Evolutionary conservation across 345 rosid species (phyloP).

Genomic region (Eutrema japonicum): DNA sequence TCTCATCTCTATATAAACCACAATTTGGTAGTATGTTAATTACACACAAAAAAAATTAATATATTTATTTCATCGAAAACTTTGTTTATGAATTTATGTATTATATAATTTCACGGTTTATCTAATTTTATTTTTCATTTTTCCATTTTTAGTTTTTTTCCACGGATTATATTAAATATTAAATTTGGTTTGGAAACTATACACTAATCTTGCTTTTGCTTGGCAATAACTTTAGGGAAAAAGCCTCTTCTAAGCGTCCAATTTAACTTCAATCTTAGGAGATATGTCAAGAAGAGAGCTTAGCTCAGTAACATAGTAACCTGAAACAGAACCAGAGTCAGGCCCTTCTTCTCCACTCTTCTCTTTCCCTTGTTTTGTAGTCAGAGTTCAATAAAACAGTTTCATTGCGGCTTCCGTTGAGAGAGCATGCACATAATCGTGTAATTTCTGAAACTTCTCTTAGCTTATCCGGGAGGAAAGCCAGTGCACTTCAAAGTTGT

Average conservation of each 20-base stretch:
- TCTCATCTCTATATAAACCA: too few relatives aligned
- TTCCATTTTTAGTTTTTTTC: too few relatives aligned
- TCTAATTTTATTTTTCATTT: too few relatives aligned
- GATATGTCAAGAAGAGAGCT: constrained; percentile 57
- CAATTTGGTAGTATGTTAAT: too few relatives aligned
- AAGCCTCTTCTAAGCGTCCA: constrained; percentile 27
- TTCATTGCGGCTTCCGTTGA: constrained; percentile 59
- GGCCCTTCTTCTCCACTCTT: constrained; percentile 37
- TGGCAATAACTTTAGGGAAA: neutral
- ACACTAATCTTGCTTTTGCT: too few relatives aligned
- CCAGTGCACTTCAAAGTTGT: constrained; percentile 41
- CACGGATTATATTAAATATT: too few relatives aligned
- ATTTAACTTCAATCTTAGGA: constrained; percentile 50
- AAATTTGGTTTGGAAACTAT: too few relatives aligned
- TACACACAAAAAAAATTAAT: too few relatives aligned
- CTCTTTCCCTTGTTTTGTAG: constrained; percentile 45
- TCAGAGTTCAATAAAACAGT: constrained; percentile 14
- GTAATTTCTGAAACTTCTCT: constrained; percentile 50
- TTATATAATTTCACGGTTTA: too few relatives aligned
- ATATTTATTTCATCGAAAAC: too few relatives aligned
- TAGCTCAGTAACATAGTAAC: constrained; percentile 50
- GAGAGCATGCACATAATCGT: constrained; percentile 51
- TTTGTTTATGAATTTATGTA: too few relatives aligned
- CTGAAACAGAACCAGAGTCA: constrained; percentile 34
- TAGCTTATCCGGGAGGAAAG: constrained; percentile 60